Evolutionary conservation across 2,329 filamentous ascomycete genomes (phyloP), one percentile per base, ranked within the genome.

Genomic region (Trichoderma polysporum): DNA sequence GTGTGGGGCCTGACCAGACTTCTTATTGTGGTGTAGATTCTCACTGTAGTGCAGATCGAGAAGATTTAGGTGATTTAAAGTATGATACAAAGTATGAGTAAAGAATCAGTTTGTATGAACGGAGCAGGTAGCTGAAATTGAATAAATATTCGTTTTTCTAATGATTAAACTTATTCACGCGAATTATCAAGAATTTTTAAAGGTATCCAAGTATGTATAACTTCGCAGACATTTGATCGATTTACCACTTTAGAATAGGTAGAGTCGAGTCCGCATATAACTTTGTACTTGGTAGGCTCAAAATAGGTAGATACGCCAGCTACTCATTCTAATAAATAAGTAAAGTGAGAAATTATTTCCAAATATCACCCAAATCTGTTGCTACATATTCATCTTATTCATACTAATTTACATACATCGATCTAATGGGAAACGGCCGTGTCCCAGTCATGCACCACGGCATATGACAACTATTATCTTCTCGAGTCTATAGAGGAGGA

Each of bases 401-500:
- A 52, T 66, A 59, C 47, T 59, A 59, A 19, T 47, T 59, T 59
- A 59, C 63, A 66, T 45, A 52, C 49, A 54, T 53, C 56, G 22
- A 60, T 66, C 33, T 59, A 60, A 66, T 41, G 53, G 45, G 35
- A 66, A 66, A 47, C 19, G 12, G 33, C 25, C 65, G 59, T 47
- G 37, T 37, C 58, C 58, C 65, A 56, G 49, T 19, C 65, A 63
- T 68, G 39, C 41, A 37, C 53, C 27, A 65, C 22, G 33, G 25
- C 35, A 59, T 39, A 74, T 63, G 69, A 74, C 73, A 71, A 73
- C 74, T 74, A 70, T 74, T 73, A 73, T 72, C 71, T 74, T 75
- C 75, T 73, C 73, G 71, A 75, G 75, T 77, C 76, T 77, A 78
- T 76, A 69, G 70, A 72, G 71, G 67, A 69, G 61, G 52, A 69